Evolutionary conservation across 352 stramenopile genomes (phyloP).

Genomic region (Blastocystis sp.): DNA sequence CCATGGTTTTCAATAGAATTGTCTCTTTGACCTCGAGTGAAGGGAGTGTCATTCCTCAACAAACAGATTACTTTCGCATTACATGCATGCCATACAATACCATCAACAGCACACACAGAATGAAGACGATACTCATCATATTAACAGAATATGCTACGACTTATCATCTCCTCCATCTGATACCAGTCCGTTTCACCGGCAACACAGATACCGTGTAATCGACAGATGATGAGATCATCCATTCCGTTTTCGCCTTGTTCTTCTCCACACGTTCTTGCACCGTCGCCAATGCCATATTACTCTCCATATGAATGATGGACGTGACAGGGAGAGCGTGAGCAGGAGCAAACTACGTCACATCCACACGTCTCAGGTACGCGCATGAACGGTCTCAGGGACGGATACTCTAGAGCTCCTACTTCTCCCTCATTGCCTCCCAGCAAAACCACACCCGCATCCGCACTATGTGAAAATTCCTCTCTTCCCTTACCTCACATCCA

Average conservation of each 20-base stretch:
- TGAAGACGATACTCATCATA: background rate
- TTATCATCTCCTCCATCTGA: background rate
- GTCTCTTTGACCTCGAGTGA: too few relatives aligned
- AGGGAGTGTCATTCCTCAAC: too few relatives aligned
- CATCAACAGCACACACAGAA: background rate
- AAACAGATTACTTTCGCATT: background rate
- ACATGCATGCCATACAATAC: background rate
- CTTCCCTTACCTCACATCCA: background rate
- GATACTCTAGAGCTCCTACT: slow-evolving; percentile 11
- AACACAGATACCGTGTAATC: slow-evolving; percentile 43
- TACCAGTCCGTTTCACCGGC: background rate
- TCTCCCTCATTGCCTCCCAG: slow-evolving; percentile 19
- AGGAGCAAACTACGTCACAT: background rate
- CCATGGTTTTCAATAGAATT: too few relatives aligned
- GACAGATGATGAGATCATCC: slow-evolving; percentile 34
- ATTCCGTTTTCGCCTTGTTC: background rate
- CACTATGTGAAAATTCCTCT: background rate
- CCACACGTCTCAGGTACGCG: background rate
- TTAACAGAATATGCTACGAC: background rate
- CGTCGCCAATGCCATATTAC: background rate
- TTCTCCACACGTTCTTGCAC: background rate
- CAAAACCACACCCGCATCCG: background rate
- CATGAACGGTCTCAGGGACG: background rate
- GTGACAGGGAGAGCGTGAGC: slow-evolving; percentile 9
- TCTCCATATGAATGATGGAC: background rate